These are phyloP conservation scores for Leptographium galeiforme DNA, from an alignment of 2,329 filamentous ascomycete species.

Conservation along the genomic window DNA sequence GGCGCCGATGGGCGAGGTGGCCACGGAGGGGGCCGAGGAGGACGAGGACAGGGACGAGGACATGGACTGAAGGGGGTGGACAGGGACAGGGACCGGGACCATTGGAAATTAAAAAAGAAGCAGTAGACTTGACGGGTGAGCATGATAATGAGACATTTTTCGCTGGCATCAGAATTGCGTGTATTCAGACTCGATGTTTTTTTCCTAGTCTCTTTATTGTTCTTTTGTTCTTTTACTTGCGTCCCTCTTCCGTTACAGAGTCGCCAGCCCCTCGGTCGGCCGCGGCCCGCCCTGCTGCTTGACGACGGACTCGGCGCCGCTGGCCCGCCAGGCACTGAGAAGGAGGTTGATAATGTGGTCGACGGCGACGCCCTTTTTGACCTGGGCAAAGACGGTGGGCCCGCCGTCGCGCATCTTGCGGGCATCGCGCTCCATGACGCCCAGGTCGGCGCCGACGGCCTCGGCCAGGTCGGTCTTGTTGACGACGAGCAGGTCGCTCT, in stretches of 20 bases:
- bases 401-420: slow-evolving; percentile 91
- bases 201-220: background rate
- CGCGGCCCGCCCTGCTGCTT: slow-evolving; percentile 41
- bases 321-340: slow-evolving; percentile 81
- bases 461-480: slow-evolving; percentile 96
- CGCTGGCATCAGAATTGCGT: background rate
- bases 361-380: slow-evolving; percentile 82
- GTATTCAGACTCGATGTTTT: background rate
- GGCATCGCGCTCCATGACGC: slow-evolving; percentile 89
- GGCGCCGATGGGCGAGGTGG: slow-evolving; percentile 21
- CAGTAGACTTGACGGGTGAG: slow-evolving; percentile 4
- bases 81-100: background rate
- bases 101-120: background rate
- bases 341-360: slow-evolving; percentile 81
- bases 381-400: slow-evolving; percentile 89
- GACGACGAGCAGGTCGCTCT: slow-evolving; percentile 82
- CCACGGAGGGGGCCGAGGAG: slow-evolving; percentile 10
- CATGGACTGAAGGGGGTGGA: slow-evolving; percentile 10
- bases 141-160: slow-evolving; percentile 8
- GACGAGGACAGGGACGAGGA: slow-evolving; percentile 28
- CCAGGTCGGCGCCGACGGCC: slow-evolving; percentile 77
- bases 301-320: slow-evolving; percentile 57
- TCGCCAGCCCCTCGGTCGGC: slow-evolving; percentile 42
- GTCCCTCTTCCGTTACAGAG: slow-evolving; percentile 16
- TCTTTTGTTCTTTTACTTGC: background rate